These are phyloP conservation scores for Epichloe gansuensis DNA, from an alignment of 2,329 filamentous ascomycete species.

Conservation along the genomic window DNA sequence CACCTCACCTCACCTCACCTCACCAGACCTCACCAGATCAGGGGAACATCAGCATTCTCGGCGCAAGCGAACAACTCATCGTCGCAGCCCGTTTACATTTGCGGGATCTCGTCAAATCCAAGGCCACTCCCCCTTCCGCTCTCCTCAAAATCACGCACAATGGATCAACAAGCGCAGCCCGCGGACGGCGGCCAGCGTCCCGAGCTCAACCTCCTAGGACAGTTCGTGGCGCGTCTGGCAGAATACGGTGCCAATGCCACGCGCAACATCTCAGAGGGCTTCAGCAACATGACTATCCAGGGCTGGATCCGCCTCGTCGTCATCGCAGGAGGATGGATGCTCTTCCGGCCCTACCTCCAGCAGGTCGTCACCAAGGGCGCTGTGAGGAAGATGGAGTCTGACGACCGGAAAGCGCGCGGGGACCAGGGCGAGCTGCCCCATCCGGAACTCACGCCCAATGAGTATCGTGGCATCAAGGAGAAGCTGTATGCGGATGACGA, in stretches of 20 bases:
- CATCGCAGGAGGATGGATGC: conserved; percentile 59
- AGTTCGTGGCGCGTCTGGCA: conserved; percentile 18
- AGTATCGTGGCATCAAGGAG: conserved; percentile 44
- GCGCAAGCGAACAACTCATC: conserved; percentile 1
- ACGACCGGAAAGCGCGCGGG: conserved; percentile 28
- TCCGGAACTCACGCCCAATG: conserved; percentile 49
- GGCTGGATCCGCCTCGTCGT: conserved; percentile 56
- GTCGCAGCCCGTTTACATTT: not conserved
- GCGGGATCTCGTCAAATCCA: not conserved
- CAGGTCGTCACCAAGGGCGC: conserved; percentile 51
- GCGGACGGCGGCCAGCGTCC: conserved; percentile 13
- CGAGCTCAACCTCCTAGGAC: conserved; percentile 22
- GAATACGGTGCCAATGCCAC: conserved; percentile 25
- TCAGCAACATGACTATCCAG: conserved; percentile 37
- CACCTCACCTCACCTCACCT: not conserved
- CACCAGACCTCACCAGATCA: not conserved
- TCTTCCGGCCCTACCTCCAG: conserved; percentile 63
- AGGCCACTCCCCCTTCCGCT: not conserved
- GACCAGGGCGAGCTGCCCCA: conserved; percentile 5
- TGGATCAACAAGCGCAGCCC: conserved; percentile 12
- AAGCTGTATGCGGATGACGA: conserved; percentile 41
- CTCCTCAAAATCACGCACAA: not conserved
- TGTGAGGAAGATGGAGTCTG: conserved; percentile 50
- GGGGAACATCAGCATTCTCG: not conserved
- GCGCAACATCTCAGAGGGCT: conserved; percentile 36